A percentile compares a stretch with the other conserved stretches of the same genome.
Evolutionary conservation across 352 stramenopile species (phyloP).

Genomic region (Halophytophthora batemanensis): DNA sequence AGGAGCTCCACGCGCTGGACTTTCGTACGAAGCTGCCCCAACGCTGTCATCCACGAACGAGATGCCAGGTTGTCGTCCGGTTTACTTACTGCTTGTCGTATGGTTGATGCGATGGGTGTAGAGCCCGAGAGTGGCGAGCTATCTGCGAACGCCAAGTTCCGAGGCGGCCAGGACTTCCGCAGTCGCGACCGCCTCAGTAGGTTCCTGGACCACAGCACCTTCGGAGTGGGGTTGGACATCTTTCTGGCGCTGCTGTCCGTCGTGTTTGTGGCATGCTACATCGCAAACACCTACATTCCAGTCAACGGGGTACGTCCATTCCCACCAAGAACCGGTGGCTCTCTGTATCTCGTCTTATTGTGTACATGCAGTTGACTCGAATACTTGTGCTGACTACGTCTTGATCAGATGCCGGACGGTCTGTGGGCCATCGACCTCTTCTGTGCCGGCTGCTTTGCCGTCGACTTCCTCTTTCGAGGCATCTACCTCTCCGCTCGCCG

Average conservation of each 20-base stretch:
- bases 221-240: slow-evolving; percentile 23
- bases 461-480: slow-evolving; percentile 73
- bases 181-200: slow-evolving; percentile 33
- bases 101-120: slow-evolving; percentile 1
- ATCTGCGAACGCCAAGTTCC: slow-evolving; percentile 19
- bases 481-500: slow-evolving; percentile 69
- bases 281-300: slow-evolving; percentile 82
- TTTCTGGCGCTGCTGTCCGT: slow-evolving; percentile 42
- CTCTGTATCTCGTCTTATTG: too few species aligned
- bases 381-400: too few species aligned
- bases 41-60: too few species aligned
- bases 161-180: slow-evolving; percentile 13
- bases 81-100: neutral
- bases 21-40: slow-evolving; percentile 33
- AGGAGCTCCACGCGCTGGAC: slow-evolving; percentile 18
- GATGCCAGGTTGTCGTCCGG: neutral
- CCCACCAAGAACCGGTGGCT: slow-evolving; percentile 29
- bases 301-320: too few species aligned
- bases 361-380: too few species aligned
- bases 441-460: slow-evolving; percentile 54
- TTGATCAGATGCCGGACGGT: slow-evolving; percentile 54
- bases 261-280: slow-evolving; percentile 63
- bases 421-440: slow-evolving; percentile 72
- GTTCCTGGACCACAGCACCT: slow-evolving; percentile 27
- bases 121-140: slow-evolving; percentile 26